These are phyloP conservation scores for Pisolithus orientalis DNA, from an alignment of 768 basidiomycete species.

Conservation along the genomic window DNA sequence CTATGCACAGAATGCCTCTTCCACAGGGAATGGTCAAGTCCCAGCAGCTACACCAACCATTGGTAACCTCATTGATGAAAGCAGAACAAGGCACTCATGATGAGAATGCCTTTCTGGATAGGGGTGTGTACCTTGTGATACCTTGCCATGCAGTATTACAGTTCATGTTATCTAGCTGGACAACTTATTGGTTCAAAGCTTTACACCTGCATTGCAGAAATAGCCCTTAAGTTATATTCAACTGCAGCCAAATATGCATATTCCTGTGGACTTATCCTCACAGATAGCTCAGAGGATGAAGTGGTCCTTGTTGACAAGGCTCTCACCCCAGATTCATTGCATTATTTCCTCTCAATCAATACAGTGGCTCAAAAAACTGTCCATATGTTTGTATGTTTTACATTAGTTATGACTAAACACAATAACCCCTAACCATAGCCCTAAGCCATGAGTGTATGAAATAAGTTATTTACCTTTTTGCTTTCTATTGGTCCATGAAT, in stretches of 20 bases:
- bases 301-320: conserved; percentile 92
- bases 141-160: neutral
- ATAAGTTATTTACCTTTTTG: too few relatives aligned
- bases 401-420: too few relatives aligned
- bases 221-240: conserved; percentile 61
- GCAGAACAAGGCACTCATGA: conserved; percentile 92
- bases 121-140: conserved; percentile 39
- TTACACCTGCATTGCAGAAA: conserved; percentile 51
- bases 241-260: conserved; percentile 71
- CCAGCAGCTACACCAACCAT: conserved; percentile 68
- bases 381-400: too few relatives aligned
- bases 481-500: too few relatives aligned
- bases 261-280: conserved; percentile 81
- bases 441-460: too few relatives aligned
- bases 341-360: conserved; percentile 84
- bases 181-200: conserved; percentile 61
- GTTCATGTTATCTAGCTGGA: conserved; percentile 38
- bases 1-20: conserved; percentile 80
- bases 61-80: conserved; percentile 97
- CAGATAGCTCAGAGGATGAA: conserved; percentile 49
- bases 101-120: conserved; percentile 87
- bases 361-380: too few relatives aligned
- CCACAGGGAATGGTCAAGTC: conserved; percentile 79
- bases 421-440: too few relatives aligned
- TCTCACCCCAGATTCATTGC: conserved; percentile 97